Base-by-base conservation (phyloP, 139 green algal genomes). In the Mesotaenium endlicherianum region DNA sequence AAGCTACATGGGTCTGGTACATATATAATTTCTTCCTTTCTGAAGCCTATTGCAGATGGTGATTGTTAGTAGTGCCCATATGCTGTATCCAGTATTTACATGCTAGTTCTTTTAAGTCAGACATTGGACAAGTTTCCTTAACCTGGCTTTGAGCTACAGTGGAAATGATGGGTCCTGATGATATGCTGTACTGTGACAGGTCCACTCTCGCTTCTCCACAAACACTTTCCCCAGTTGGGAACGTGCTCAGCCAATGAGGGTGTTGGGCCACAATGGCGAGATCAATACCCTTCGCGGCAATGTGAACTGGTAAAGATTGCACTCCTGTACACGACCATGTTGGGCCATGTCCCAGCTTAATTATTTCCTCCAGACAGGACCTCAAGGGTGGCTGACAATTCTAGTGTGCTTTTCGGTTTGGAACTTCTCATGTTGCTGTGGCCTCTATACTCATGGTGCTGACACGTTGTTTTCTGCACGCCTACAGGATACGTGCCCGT, bases 191-290 rank as follows among this genome's bases (percentile, higher is more conserved):
- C 34, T 3, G 40, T 82, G 11, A 16, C 81, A 87, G 81, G 81
- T 98, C 57, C 95, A 98, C 92, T 94, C 87, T 1, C 94, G 95
- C 82, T 98, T 98, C 91, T 97, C 92, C 71, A 98, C 95, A 82
- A 98, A 98, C 91, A 98, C 95, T 41, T 98, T 98, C 83, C 95
- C 95, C 60, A 92, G 81, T 49, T 98, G 95, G 95, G 90, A 94
- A 59, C 89, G 95, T 41, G 93, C 95, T 1, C 95, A 98, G 89
- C 95, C 95, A 20, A 97, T 98, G 93, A 91, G 95, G 49, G 92
- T 95, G 84, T 80, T 98, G 72, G 95, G 93, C 20, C 95, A 98
- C 93, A 98, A 98, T 83, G 95, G 94, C 69, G 93, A 97, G 80
- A 97, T 97, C 89, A 96, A 97, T 88, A 95, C 93, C 34, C 83